Conservation (phyloP, 768 basidiomycete species). For the Fomitopsis pulvina region DNA sequence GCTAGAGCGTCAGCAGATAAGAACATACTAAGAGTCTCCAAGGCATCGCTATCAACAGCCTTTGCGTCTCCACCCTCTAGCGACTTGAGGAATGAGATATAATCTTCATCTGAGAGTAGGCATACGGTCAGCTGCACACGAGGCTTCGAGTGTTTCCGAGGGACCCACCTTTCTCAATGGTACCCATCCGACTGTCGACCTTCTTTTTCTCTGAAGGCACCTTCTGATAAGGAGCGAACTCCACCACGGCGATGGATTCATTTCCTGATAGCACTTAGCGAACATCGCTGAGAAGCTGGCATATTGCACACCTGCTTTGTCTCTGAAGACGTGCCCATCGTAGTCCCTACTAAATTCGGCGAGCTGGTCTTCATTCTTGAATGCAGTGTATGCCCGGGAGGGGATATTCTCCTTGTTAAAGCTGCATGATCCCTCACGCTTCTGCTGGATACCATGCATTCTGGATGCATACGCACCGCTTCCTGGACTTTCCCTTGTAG, state of each 20-base stretch:
- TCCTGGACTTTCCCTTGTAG: conserved; percentile 61
- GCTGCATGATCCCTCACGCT: conserved; percentile 28
- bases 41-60: conserved; percentile 48
- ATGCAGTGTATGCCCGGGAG: conserved; percentile 89
- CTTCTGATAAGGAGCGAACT: conserved; percentile 92
- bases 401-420: conserved; percentile 78
- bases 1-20: not conserved
- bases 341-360: conserved; percentile 75
- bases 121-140: not conserved
- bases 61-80: conserved; percentile 46
- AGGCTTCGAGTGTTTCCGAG: not conserved
- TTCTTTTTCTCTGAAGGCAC: conserved; percentile 72
- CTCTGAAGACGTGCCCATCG: conserved; percentile 87
- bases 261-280: conserved; percentile 46
- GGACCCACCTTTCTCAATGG: conserved; percentile 81
- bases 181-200: conserved; percentile 70
- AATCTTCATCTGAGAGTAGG: conserved; percentile 64
- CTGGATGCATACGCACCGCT: conserved; percentile 40
- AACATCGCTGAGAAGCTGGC: not conserved
- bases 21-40: conserved; percentile 57
- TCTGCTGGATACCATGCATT: not conserved
- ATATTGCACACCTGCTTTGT: conserved; percentile 70
- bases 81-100: conserved; percentile 71
- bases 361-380: conserved; percentile 69
- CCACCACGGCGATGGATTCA: conserved; percentile 84